Conservation (phyloP, 345 rosid species). For the Sisymbrium irio region DNA sequence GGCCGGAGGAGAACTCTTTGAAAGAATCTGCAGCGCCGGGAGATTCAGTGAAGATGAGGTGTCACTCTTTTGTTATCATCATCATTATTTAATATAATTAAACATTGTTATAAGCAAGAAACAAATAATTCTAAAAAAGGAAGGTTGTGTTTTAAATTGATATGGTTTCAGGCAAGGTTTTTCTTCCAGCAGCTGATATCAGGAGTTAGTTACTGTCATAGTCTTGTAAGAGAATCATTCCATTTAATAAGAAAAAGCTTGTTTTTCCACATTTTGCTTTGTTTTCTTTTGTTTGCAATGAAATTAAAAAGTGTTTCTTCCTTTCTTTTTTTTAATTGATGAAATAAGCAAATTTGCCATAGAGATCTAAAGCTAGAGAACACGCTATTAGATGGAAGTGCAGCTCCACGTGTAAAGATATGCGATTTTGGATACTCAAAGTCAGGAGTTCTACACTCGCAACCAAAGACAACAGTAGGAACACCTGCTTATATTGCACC, state of each 20-base stretch:
- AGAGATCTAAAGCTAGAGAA: slow-evolving; percentile 79
- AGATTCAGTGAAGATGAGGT: slow-evolving; percentile 76
- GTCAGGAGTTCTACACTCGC: slow-evolving; percentile 70
- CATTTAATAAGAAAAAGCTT: background rate
- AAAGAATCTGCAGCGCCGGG: slow-evolving; percentile 61
- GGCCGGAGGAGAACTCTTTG: slow-evolving; percentile 71
- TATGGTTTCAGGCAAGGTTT: slow-evolving; percentile 55
- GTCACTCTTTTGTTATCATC: background rate
- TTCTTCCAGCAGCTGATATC: slow-evolving; percentile 80
- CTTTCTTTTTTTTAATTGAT: background rate
- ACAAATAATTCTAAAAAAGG: background rate
- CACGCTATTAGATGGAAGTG: slow-evolving; percentile 64
- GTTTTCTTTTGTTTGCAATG: background rate
- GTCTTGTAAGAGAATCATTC: slow-evolving; percentile 49
- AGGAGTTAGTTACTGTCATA: slow-evolving; percentile 72
- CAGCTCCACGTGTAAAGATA: slow-evolving; percentile 61
- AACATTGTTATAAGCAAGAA: background rate
- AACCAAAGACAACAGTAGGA: slow-evolving; percentile 75
- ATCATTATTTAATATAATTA: background rate
- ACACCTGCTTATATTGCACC: slow-evolving; percentile 77
- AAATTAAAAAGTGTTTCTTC: background rate
- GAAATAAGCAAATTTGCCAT: slow-evolving; percentile 55
- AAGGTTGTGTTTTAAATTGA: background rate
- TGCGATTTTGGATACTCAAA: slow-evolving; percentile 77
- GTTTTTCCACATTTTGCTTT: background rate